Base-by-base conservation (phyloP, 2,329 filamentous ascomycete species). In the Parascedosporium putredinis region DNA sequence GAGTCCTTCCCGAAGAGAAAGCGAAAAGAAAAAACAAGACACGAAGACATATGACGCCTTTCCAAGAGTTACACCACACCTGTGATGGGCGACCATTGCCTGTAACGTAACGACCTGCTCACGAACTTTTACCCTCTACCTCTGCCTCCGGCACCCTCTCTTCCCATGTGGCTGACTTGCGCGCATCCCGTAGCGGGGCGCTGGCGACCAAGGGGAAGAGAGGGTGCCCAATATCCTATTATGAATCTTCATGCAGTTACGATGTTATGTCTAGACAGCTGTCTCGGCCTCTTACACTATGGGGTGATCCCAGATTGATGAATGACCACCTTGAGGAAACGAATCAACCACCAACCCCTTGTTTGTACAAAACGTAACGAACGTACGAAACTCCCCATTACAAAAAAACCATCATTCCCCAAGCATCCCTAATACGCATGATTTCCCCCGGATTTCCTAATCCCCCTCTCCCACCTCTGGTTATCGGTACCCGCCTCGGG, bases 221-320 rank as follows among this genome's bases (percentile, higher is more conserved):
- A 48, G 22, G 46, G 24, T 20, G 47, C 18, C 34, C 10, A 16
- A 23, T 18, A 43, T 42, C 38, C 18, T 42, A 49, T 49, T 27
- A 49, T 29, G 47, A 49, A 42, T 49, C 42, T 49, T 49, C 36
- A 49, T 31, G 47, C 47, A 49, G 47, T 49, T 49, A 49, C 36
- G 47, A 49, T 49, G 47, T 49, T 49, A 49, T 49, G 47, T 49
- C 47, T 49, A 49, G 47, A 49, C 47, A 49, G 36, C 25, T 49
- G 47, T 49, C 47, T 49, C 47, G 47, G 47, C 47, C 40, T 49
- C 18, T 42, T 43, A 42, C n/a, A 27, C 22, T 12, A 49, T 33
- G 46, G 23, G 29, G 24, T 18, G 16, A 34, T 33, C 20, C 23
- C 38, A 42, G 20, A 42, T 42, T 42, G 38, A 42, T 20, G 38